Percentiles rank a stretch among this genome's conserved stretches.
Conservation (phyloP, 139 green algal species). For the Chlorella sp. region DNA sequence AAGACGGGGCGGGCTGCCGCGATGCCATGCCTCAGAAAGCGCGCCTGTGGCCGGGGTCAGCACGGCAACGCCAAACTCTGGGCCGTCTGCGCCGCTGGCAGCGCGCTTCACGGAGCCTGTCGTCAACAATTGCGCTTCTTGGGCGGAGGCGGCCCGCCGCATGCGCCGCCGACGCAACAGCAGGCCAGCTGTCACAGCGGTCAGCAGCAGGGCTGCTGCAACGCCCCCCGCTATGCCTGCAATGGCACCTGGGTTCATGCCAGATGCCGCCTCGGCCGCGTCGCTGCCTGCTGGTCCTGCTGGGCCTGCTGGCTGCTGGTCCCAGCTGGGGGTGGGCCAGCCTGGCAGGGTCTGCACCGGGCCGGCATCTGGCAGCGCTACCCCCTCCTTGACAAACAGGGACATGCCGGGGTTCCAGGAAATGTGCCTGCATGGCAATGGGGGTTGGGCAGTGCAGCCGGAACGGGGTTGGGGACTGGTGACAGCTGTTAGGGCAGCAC, state of each 20-base stretch:
- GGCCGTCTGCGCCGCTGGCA: background rate
- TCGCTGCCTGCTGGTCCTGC: background rate
- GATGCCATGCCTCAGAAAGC: background rate
- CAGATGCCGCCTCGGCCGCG: background rate
- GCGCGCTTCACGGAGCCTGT: background rate
- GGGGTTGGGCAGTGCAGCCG: no score
- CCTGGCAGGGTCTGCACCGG: background rate
- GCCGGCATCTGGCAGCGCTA: background rate
- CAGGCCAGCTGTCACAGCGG: background rate
- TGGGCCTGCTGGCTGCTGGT: background rate
- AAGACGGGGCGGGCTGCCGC: background rate
- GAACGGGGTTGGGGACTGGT: background rate
- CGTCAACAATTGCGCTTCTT: background rate
- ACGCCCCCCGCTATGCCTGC: background rate
- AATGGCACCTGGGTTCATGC: background rate
- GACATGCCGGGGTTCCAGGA: constrained; percentile 3
- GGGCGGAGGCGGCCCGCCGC: background rate
- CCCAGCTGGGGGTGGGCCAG: no score
- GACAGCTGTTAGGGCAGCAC: background rate
- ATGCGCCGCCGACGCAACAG: background rate
- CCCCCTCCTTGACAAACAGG: background rate
- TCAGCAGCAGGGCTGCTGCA: background rate
- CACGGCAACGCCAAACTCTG: background rate
- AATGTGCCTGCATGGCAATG: background rate
- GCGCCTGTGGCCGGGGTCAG: background rate